Evolutionary conservation across 164 flowering plant species (phyloP).

Genomic region (Echeveria elegans): DNA sequence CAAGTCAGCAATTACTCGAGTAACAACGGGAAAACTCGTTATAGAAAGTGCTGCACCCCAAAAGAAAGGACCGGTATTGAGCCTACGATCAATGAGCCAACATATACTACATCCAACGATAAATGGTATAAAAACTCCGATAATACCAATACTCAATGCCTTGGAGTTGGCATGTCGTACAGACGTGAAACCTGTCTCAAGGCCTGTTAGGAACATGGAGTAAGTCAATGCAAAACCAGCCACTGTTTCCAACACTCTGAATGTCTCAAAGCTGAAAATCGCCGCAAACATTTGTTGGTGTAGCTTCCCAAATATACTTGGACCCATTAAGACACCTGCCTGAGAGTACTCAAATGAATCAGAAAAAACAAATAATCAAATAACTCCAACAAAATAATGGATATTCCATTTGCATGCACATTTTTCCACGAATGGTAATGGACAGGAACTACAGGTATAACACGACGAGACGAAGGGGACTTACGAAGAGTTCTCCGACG

Average conservation of each 20-base stretch:
- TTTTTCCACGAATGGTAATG: too few relatives aligned
- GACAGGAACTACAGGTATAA: too few relatives aligned
- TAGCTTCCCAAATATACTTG: conserved; percentile 14
- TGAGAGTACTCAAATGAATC: conserved; percentile 8
- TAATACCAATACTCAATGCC: conserved; percentile 17
- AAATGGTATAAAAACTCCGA: conserved; percentile 21
- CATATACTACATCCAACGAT: conserved; percentile 11
- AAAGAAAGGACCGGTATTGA: conserved; percentile 11
- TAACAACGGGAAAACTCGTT: conserved; percentile 23
- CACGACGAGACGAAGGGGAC: conserved; percentile 4
- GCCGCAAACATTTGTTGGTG: not conserved
- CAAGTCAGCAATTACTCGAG: conserved; percentile 19
- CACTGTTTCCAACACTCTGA: conserved; percentile 21
- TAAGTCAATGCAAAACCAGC: conserved; percentile 21
- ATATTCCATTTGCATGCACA: too few relatives aligned
- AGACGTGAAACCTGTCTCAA: conserved; percentile 20
- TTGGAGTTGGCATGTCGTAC: conserved; percentile 12
- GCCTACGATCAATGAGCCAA: not conserved
- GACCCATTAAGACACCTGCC: conserved; percentile 31
- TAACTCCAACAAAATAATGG: too few relatives aligned
- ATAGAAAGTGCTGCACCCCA: conserved; percentile 24
- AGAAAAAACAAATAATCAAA: not conserved
- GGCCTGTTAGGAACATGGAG: conserved; percentile 27
- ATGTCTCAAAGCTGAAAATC: conserved; percentile 11
- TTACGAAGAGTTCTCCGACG: conserved; percentile 29